Base-by-base conservation (phyloP, 768 basidiomycete species). In the Tubosaeta sp. region DNA sequence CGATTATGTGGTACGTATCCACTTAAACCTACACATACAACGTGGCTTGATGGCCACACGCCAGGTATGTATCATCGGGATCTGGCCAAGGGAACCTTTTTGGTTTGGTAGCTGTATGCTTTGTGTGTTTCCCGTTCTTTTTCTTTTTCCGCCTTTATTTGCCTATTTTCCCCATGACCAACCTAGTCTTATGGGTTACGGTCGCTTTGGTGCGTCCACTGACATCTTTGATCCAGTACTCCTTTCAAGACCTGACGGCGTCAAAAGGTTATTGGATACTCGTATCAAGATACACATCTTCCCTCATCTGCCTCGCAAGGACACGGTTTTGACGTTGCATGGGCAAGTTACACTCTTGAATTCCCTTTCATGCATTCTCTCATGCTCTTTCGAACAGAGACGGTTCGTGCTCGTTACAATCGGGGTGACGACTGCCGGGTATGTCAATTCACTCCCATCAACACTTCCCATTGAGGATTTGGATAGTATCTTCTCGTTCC, bases 371-470 rank as follows among this genome's bases (percentile, higher is more conserved):
- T 10, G 35, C 35, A 4, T 19, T 38, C 38, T 44, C 53, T 3
- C 6, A 56, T 35, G 1, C 8, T 27, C 0, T 36, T 8, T 27
- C 25, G 9, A 32, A 13, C 56, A 87, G 86, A 73, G 72, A 44
- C 81, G 87, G 1, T 86, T 88, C 50, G 71, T 86, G 2, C 74
- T 87, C 10, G 90, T 93, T 1, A 71, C 78, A 1, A 73, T 73
- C 9, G 91, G 91, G 0, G 88, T 93, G n/a, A 70, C 78, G 8
- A 84, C 85, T 12, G 91, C 91, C 2, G 90, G 87, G 89, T 85
- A 66, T 55, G 78, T 67, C 9, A 22, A 31, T 29, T 4, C 2
- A 5, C 16, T 45, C 7, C 0, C 4, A 1, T 11, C 14, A 21
- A 40, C 3, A 11, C 41, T 11, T 29, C 9, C 9, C 54, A 34